Conservation (phyloP, 805 yeast genomes). For the Suhomyces prunicola region DNA sequence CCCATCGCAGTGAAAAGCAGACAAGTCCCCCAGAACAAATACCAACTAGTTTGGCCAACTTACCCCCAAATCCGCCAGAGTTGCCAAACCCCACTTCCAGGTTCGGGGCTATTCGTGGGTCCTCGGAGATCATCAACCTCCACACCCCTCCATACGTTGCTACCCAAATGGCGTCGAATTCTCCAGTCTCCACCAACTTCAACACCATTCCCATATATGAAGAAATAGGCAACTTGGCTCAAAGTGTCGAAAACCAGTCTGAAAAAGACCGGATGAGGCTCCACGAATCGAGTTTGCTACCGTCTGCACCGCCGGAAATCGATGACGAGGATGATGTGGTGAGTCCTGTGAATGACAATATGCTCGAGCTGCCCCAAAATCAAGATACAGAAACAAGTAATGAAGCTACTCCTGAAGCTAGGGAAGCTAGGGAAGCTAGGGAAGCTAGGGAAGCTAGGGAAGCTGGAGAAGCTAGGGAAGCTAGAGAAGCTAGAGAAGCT, state of each 20-base stretch:
- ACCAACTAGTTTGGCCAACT: too few relatives aligned
- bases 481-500: too few relatives aligned
- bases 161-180: conserved; percentile 1
- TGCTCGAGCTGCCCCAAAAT: conserved; percentile 5
- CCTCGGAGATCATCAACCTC: conserved; percentile 6
- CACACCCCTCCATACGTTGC: conserved; percentile 31
- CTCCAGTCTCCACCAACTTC: conserved; percentile 3
- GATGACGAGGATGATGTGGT: conserved; percentile 20
- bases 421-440: too few relatives aligned
- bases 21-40: too few relatives aligned
- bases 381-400: too few relatives aligned
- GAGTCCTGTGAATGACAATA: conserved; percentile 7
- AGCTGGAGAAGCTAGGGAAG: too few relatives aligned
- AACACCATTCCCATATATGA: conserved; percentile 7
- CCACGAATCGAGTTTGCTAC: conserved; percentile 58
- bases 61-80: too few relatives aligned
- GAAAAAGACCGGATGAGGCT: conserved; percentile 58
- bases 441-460: too few relatives aligned
- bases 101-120: neutral
- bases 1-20: conserved; percentile 34
- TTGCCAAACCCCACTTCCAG: too few relatives aligned
- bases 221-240: neutral
- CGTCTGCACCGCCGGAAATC: conserved; percentile 48
- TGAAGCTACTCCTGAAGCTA: too few relatives aligned
- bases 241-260: conserved; percentile 15